A percentile compares a stretch with the other conserved stretches of the same genome.
phyloP scores from a whole-genome alignment of 495 filamentous ascomycete genomes.

The Penicillium diatomitis region DNA sequence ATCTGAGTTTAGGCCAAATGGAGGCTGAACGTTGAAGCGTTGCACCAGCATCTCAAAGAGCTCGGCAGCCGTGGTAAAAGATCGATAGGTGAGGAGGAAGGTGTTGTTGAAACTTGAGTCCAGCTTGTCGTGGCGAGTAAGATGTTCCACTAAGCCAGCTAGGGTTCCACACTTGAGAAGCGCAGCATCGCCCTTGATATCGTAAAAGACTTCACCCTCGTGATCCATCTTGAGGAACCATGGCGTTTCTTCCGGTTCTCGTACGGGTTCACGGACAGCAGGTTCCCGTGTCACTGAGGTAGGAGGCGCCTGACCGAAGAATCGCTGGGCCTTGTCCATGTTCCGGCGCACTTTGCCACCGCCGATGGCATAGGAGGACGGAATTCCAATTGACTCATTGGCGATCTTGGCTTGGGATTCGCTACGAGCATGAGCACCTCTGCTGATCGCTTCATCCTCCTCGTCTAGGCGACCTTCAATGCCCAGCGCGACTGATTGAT shows the following conservation, averaged over 20 bases:
- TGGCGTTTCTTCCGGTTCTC: conserved; percentile 63
- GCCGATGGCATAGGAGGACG: conserved; percentile 56
- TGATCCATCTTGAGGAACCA: conserved; percentile 81
- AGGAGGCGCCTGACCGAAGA: conserved; percentile 79
- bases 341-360: conserved; percentile 56
- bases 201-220: conserved; percentile 84
- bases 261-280: conserved; percentile 35
- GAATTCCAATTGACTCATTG: conserved; percentile 45
- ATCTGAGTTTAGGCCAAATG: conserved; percentile 62
- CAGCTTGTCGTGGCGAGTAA: conserved; percentile 90
- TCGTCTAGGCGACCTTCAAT: conserved; percentile 32
- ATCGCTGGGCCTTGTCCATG: conserved; percentile 73
- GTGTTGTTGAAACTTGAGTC: conserved; percentile 96
- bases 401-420: conserved; percentile 26
- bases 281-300: conserved; percentile 38
- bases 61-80: conserved; percentile 83
- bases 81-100: conserved; percentile 92
- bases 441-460: conserved; percentile 17
- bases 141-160: conserved; percentile 84
- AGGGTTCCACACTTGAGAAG: conserved; percentile 81
- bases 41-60: conserved; percentile 88
- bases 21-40: conserved; percentile 86
- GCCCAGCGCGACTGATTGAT: conserved; percentile 17
- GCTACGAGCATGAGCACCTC: conserved; percentile 21
- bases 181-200: conserved; percentile 63